Conservation (phyloP, 2,329 filamentous ascomycete species). For the Nothophaeocryptopus gaeumannii region DNA sequence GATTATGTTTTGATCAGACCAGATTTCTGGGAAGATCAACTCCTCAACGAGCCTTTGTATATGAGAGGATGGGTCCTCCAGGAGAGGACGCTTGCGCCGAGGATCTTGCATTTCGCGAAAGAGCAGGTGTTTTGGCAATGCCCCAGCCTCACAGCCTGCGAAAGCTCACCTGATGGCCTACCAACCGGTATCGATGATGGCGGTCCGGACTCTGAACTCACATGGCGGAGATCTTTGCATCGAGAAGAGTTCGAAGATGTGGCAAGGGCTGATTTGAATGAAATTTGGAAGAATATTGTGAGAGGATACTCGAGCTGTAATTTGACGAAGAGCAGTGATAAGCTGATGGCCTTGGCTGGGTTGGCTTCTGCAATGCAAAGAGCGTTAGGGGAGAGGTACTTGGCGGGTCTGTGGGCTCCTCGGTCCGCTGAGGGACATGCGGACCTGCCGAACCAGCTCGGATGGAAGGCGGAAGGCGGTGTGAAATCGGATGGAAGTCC, state of each 20-base stretch:
- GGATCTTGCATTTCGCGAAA: slow-evolving; percentile 14
- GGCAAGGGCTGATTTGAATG: neutral
- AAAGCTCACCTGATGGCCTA: slow-evolving; percentile 12
- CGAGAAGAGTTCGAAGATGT: neutral
- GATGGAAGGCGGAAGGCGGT: neutral
- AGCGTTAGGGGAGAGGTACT: slow-evolving; percentile 1
- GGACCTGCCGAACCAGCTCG: neutral
- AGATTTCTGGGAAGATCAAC: slow-evolving; percentile 5
- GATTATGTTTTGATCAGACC: too few species aligned
- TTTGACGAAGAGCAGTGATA: slow-evolving; percentile 1
- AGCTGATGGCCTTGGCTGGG: slow-evolving; percentile 2
- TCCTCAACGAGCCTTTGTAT: slow-evolving; percentile 1
- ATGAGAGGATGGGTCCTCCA: slow-evolving; percentile 22
- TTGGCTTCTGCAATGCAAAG: neutral
- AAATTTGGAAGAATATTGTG: neutral
- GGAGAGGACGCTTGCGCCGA: slow-evolving; percentile 17
- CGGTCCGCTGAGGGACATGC: too few species aligned
- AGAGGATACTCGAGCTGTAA: slow-evolving; percentile 1
- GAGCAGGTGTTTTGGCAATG: slow-evolving; percentile 19
- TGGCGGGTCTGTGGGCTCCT: slow-evolving; percentile 7
- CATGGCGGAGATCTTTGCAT: neutral
- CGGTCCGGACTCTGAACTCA: neutral
- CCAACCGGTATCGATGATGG: neutral
- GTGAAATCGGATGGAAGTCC: neutral
- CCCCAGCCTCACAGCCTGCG: slow-evolving; percentile 7